These are phyloP conservation scores for Fragaria nilgerrensis DNA, from an alignment of 306 rosid genomes.

Conservation along the genomic window DNA sequence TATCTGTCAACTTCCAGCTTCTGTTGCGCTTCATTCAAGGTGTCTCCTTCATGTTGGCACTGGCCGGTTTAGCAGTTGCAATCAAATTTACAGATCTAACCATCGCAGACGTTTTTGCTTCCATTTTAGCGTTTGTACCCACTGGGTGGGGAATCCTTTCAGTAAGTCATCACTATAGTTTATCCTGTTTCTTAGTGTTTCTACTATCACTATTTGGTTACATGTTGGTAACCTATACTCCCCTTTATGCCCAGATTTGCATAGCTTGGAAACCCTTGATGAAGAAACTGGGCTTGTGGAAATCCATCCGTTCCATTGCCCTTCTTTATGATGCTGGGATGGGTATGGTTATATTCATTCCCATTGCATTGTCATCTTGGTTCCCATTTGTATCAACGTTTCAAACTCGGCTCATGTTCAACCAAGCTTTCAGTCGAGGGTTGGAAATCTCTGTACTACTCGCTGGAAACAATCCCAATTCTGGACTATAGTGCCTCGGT, in stretches of 20 bases:
- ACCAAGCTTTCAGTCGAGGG: conserved; percentile 95
- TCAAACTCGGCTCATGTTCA: conserved; percentile 95
- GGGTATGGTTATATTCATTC: conserved; percentile 90
- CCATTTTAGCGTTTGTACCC: conserved; percentile 77
- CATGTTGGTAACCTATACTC: neutral
- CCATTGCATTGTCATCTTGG: conserved; percentile 81
- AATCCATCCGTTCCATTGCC: conserved; percentile 76
- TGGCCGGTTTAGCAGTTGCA: conserved; percentile 76
- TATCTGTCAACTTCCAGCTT: conserved; percentile 90
- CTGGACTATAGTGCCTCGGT: conserved; percentile 40
- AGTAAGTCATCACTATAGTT: conserved; percentile 50
- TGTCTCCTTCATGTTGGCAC: conserved; percentile 63
- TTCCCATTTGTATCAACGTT: conserved; percentile 92
- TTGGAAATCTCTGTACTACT: conserved; percentile 86
- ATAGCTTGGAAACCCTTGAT: conserved; percentile 86
- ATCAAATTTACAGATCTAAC: conserved; percentile 51
- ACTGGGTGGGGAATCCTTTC: conserved; percentile 96
- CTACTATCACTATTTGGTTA: neutral
- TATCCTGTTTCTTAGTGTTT: neutral
- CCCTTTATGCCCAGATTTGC: conserved; percentile 57
- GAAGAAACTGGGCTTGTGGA: conserved; percentile 75
- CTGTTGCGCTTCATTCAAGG: conserved; percentile 91
- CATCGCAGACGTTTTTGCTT: conserved; percentile 71
- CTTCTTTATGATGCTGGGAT: conserved; percentile 90
- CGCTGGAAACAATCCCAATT: conserved; percentile 85